Evolutionary conservation across 192 early-diverging fungal species (phyloP).

Genomic region (Spizellomyces punctatus): DNA sequence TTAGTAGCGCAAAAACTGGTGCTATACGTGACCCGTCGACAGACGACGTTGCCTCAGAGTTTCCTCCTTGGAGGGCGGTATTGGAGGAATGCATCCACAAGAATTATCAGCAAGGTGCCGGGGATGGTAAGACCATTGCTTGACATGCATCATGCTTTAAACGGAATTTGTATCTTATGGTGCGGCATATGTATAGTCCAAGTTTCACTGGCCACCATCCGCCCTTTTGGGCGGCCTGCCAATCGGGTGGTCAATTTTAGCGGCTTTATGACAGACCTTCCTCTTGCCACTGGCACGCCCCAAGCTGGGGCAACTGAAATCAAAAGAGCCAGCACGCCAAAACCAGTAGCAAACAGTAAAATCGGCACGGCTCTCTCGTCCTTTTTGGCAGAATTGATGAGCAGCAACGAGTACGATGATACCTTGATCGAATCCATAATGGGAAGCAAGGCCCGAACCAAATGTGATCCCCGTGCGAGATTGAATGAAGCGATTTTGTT

Average conservation of each 20-base stretch:
- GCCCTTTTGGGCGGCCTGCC: constrained; percentile 5
- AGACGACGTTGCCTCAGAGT: too few species aligned
- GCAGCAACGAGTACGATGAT: background rate
- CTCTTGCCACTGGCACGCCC: background rate
- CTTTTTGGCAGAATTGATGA: background rate
- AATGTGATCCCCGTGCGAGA: background rate
- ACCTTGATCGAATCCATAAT: background rate
- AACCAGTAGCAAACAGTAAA: background rate
- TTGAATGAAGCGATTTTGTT: background rate
- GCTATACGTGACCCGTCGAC: too few species aligned
- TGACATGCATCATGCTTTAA: background rate
- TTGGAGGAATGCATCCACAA: background rate
- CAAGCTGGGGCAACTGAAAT: background rate
- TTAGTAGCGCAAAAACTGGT: too few species aligned
- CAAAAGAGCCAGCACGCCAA: background rate
- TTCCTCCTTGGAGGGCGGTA: background rate
- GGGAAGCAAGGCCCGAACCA: background rate
- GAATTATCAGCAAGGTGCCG: background rate
- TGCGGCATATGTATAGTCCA: background rate
- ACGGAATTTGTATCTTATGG: background rate
- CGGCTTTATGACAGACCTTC: constrained; percentile 1
- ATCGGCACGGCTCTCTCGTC: constrained; percentile 4
- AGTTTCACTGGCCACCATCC: constrained; percentile 6
- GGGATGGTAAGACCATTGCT: background rate
- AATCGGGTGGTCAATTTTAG: constrained; percentile 4